Conservation (phyloP, 495 filamentous ascomycete species). For the Thermothielavioides terrestris region DNA sequence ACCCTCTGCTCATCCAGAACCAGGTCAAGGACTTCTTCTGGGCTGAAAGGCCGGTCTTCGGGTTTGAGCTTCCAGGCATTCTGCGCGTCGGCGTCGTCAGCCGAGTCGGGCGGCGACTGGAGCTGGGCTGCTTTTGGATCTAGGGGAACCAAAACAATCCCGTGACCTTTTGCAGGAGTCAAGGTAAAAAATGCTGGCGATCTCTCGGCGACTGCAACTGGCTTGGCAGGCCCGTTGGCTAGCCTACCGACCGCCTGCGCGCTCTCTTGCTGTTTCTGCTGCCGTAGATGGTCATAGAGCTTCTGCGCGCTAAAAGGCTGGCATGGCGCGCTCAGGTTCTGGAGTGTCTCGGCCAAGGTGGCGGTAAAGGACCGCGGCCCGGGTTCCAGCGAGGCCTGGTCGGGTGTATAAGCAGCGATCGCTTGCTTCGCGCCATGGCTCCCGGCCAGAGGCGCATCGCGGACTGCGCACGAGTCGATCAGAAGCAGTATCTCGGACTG, state of each 20-base stretch:
- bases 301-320: conserved; percentile 41
- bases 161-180: conserved; percentile 40
- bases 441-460: conserved; percentile 34
- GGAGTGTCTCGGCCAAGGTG: conserved; percentile 39
- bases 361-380: conserved; percentile 45
- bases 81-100: conserved; percentile 30
- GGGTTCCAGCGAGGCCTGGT: conserved; percentile 36
- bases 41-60: conserved; percentile 31
- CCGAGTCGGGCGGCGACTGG: conserved; percentile 32
- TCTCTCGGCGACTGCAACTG: conserved; percentile 27
- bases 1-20: conserved; percentile 46
- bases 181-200: conserved; percentile 41
- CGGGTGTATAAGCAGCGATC: conserved; percentile 45
- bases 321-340: conserved; percentile 33
- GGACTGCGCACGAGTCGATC: conserved; percentile 38
- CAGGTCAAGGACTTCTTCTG: conserved; percentile 37
- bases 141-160: conserved; percentile 37
- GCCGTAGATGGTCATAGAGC: conserved; percentile 42
- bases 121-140: conserved; percentile 28
- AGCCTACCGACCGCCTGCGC: conserved; percentile 29
- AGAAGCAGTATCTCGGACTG: conserved; percentile 43
- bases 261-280: conserved; percentile 34
- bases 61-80: conserved; percentile 20
- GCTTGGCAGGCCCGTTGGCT: conserved; percentile 37
- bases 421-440: conserved; percentile 45